Percentiles rank a stretch among this genome's conserved stretches.
Conservation (phyloP, 169 alveolate genomes). For the Fabrea salina region DNA sequence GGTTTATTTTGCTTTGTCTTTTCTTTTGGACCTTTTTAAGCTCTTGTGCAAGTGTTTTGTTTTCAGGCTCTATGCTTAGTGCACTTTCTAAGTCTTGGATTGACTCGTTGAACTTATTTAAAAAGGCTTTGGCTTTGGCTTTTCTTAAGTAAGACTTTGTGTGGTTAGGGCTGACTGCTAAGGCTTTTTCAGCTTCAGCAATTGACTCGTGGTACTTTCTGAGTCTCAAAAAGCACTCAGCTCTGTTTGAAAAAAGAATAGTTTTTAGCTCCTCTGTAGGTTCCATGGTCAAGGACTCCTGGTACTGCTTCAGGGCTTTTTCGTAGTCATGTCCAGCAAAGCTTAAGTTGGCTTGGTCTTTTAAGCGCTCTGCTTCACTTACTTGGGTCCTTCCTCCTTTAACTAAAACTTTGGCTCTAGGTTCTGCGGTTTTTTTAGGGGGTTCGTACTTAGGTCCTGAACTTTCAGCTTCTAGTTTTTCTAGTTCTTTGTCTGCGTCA, state of each 20-base stretch:
- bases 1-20: not conserved
- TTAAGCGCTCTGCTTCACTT: not conserved
- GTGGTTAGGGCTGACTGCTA: not conserved
- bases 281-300: not conserved
- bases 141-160: slow-evolving; percentile 4
- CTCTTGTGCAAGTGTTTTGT: not conserved
- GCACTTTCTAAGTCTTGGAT: not conserved
- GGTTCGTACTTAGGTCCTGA: not conserved
- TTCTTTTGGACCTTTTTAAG: not conserved
- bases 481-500: slow-evolving; percentile 31
- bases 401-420: not conserved
- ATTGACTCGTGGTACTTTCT: not conserved
- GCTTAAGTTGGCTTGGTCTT: not conserved
- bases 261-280: not conserved
- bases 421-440: slow-evolving; percentile 11
- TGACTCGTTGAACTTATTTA: not conserved
- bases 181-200: not conserved
- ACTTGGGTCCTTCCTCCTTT: slow-evolving; percentile 23
- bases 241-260: not conserved
- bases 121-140: slow-evolving; percentile 3
- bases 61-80: not conserved
- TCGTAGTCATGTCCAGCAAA: slow-evolving; percentile 1
- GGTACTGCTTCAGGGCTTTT: slow-evolving; percentile 26
- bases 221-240: slow-evolving; percentile 27
- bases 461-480: not conserved